These are phyloP conservation scores for Blastobotrys illinoisensis DNA, from an alignment of 1,139 yeast genomes.

Conservation along the genomic window DNA sequence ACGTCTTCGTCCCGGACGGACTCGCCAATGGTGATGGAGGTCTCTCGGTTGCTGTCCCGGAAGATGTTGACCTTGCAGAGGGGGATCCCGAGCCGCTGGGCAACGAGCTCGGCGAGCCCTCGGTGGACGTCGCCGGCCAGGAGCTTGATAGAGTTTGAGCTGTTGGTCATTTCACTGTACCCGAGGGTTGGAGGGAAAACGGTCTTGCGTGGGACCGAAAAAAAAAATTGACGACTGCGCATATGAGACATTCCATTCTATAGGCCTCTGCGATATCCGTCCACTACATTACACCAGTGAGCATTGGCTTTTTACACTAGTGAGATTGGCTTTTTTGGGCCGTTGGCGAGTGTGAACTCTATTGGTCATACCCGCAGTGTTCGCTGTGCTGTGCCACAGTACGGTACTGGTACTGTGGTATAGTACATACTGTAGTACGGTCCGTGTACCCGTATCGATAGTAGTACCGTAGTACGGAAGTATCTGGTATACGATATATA, in stretches of 20 bases:
- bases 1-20: constrained; percentile 95
- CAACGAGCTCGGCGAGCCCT: constrained; percentile 80
- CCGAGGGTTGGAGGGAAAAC: not conserved
- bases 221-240: constrained; percentile 1
- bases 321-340: too few relatives aligned
- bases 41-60: constrained; percentile 62
- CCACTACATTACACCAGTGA: too few relatives aligned
- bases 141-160: constrained; percentile 74
- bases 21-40: constrained; percentile 88
- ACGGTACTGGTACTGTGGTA: too few relatives aligned
- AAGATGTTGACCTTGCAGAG: constrained; percentile 41
- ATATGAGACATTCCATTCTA: not conserved
- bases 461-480: too few relatives aligned
- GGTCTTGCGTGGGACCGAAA: not conserved
- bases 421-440: too few relatives aligned
- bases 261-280: too few relatives aligned
- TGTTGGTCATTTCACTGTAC: constrained; percentile 11
- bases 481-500: too few relatives aligned
- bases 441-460: too few relatives aligned
- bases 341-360: too few relatives aligned
- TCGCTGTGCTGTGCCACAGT: too few relatives aligned
- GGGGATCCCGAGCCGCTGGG: constrained; percentile 44
- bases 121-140: constrained; percentile 87
- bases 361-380: too few relatives aligned
- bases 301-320: too few relatives aligned